A percentile compares a stretch with the other conserved stretches of the same genome.
These are phyloP conservation scores for Penicillium sp. DNA, from an alignment of 2,329 filamentous ascomycete species.

Conservation along the genomic window DNA sequence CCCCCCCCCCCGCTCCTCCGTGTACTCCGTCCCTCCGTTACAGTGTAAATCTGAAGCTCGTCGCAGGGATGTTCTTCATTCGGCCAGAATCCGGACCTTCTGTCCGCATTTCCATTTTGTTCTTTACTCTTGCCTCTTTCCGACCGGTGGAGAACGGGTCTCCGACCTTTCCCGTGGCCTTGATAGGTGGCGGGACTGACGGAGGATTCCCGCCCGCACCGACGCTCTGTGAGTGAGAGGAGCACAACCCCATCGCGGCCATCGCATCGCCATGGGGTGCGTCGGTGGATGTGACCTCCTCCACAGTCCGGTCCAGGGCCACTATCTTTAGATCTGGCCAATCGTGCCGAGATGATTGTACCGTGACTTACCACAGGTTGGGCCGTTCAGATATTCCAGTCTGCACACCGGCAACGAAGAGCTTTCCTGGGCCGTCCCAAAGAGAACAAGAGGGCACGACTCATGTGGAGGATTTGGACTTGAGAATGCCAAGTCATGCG, in stretches of 20 bases:
- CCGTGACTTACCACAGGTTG: slow-evolving; percentile 7
- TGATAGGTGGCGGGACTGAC: slow-evolving; percentile 15
- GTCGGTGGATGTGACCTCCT: too few species aligned
- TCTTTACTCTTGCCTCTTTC: slow-evolving; percentile 6
- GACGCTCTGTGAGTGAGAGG: slow-evolving; percentile 11
- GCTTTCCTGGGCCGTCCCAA: too few species aligned
- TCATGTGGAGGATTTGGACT: too few species aligned
- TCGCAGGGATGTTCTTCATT: not conserved
- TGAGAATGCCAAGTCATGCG: too few species aligned
- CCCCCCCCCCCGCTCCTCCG: not conserved
- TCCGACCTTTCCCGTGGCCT: not conserved
- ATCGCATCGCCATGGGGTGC: slow-evolving; percentile 2
- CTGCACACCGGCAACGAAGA: too few species aligned
- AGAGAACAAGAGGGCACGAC: too few species aligned
- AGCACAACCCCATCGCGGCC: too few species aligned
- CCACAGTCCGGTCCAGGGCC: not conserved
- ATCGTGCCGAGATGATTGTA: slow-evolving; percentile 10
- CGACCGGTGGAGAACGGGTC: slow-evolving; percentile 3
- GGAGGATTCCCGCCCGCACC: slow-evolving; percentile 7
- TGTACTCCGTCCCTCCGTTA: not conserved
- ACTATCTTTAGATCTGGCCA: slow-evolving; percentile 26
- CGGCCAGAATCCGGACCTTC: not conserved
- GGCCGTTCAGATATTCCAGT: not conserved
- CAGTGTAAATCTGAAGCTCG: not conserved
- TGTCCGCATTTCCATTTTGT: not conserved